phyloP scores from a whole-genome alignment of 306 rosid genomes.

The Castanospermum australe region DNA sequence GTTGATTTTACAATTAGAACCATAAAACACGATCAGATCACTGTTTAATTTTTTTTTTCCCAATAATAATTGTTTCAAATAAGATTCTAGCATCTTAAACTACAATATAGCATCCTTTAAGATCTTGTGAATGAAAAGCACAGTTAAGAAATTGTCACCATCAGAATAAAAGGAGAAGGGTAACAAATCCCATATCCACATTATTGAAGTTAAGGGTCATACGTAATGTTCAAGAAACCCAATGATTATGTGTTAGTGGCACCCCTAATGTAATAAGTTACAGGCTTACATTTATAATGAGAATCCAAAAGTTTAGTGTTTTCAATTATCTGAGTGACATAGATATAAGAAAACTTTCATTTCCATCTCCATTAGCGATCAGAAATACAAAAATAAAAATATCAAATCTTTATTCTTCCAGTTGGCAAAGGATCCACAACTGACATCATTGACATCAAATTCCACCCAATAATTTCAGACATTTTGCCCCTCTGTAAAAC shows the following conservation, averaged over 20 bases:
- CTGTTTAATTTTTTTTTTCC: too few relatives aligned
- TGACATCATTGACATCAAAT: neutral
- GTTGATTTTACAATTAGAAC: neutral
- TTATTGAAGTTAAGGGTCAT: neutral
- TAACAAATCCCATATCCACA: neutral
- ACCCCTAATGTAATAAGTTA: neutral
- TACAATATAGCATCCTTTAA: too few relatives aligned
- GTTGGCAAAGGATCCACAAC: neutral
- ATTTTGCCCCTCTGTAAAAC: neutral
- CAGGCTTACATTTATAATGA: neutral
- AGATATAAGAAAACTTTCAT: neutral
- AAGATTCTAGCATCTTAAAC: too few relatives aligned
- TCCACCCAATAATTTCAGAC: neutral
- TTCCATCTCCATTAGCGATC: neutral
- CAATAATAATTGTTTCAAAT: too few relatives aligned
- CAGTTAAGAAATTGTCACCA: neutral
- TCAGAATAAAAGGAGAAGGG: neutral
- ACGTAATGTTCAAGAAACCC: neutral
- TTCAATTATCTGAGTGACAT: neutral
- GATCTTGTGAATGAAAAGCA: too few relatives aligned
- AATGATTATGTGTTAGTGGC: neutral
- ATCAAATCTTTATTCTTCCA: neutral
- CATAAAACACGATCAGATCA: neutral
- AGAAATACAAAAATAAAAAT: neutral
- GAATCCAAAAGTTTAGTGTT: conserved; percentile 2